phyloP scores from a whole-genome alignment of 2,329 filamentous ascomycete species.

The Monosporascus sp. region DNA sequence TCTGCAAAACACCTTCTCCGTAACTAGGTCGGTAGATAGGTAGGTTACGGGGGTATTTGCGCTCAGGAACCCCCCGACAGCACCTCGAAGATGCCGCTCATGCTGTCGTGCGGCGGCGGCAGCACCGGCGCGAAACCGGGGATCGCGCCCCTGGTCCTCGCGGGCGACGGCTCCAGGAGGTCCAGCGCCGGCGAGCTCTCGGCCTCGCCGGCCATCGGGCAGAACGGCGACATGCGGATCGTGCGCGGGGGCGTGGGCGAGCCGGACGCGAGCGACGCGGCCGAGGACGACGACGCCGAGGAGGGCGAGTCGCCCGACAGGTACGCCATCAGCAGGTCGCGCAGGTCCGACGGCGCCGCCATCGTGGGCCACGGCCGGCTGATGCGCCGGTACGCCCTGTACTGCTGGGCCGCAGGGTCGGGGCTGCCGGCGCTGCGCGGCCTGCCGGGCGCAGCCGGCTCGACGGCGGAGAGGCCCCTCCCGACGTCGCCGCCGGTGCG shows the following conservation, averaged over 20 bases:
- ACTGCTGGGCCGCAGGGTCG: background rate
- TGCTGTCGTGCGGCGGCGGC: background rate
- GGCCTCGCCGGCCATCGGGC: background rate
- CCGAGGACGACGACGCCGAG: background rate
- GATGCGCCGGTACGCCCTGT: background rate
- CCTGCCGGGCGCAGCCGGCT: background rate
- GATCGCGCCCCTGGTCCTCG: background rate
- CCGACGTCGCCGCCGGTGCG: too few relatives aligned
- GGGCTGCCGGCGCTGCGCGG: background rate
- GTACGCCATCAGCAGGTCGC: background rate
- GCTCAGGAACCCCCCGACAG: background rate
- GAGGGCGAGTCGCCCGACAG: background rate
- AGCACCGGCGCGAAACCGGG: background rate
- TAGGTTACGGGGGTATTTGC: too few relatives aligned
- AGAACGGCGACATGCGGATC: background rate
- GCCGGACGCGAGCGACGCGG: background rate
- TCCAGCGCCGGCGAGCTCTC: background rate
- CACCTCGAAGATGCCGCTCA: background rate
- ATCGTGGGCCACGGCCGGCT: background rate
- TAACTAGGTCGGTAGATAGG: too few relatives aligned
- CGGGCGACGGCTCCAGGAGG: background rate
- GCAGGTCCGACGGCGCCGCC: background rate
- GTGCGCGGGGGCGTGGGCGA: background rate
- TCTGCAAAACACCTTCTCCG: too few relatives aligned
- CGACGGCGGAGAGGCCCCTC: background rate